These are phyloP conservation scores for Sanghuangporus weigelae DNA, from an alignment of 1,284 basidiomycete species.

Conservation along the genomic window DNA sequence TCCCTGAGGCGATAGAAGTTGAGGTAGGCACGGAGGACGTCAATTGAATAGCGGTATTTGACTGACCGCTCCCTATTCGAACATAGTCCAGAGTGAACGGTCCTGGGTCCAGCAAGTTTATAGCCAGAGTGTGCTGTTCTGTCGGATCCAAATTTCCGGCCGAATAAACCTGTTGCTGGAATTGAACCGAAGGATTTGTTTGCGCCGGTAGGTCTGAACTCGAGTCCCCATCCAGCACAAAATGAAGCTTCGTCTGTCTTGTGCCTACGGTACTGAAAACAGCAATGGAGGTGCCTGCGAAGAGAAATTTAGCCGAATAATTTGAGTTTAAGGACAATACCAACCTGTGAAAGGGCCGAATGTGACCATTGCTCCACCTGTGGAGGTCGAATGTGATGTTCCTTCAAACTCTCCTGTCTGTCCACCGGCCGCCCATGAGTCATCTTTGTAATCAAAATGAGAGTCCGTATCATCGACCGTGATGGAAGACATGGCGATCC, in stretches of 20 bases:
- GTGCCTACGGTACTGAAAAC: slow-evolving; percentile 15
- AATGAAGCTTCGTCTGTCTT: slow-evolving; percentile 13
- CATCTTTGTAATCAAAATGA: slow-evolving; percentile 17
- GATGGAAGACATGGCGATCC: not conserved
- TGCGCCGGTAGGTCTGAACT: slow-evolving; percentile 1
- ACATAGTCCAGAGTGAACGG: slow-evolving; percentile 18
- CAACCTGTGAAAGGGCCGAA: slow-evolving; percentile 18
- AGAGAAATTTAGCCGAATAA: not conserved
- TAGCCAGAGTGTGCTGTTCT: slow-evolving; percentile 7
- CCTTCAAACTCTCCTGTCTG: slow-evolving; percentile 11
- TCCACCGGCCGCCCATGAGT: slow-evolving; percentile 9
- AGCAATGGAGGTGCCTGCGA: slow-evolving; percentile 12
- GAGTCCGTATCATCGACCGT: slow-evolving; percentile 15
- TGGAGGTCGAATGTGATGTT: slow-evolving; percentile 12
- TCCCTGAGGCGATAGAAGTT: not conserved
- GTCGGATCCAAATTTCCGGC: slow-evolving; percentile 10
- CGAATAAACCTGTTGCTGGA: slow-evolving; percentile 13
- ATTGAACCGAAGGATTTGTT: not conserved
- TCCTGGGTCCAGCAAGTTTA: slow-evolving; percentile 15
- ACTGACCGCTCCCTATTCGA: slow-evolving; percentile 2
- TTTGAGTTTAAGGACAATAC: not conserved
- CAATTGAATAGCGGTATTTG: not conserved
- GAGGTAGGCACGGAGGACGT: not conserved
- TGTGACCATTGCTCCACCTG: slow-evolving; percentile 10
- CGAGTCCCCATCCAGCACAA: slow-evolving; percentile 8